Percentiles rank a stretch among this genome's conserved stretches.
These are phyloP conservation scores for Russula emetica DNA, from an alignment of 768 basidiomycete genomes.

Conservation along the genomic window DNA sequence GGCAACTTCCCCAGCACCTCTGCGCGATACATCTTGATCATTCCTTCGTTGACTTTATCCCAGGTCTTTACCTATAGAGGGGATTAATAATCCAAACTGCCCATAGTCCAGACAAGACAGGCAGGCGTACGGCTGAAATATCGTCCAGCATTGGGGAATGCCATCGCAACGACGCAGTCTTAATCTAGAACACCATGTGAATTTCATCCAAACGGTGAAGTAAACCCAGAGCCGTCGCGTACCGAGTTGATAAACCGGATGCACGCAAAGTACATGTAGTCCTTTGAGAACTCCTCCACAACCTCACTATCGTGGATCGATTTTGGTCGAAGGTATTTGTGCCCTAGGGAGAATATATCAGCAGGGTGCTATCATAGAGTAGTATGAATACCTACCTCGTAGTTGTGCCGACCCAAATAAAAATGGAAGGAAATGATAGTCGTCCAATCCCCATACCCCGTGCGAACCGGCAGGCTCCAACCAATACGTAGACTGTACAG, in stretches of 20 bases:
- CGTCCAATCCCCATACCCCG: slow-evolving; percentile 96
- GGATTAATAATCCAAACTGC: too few species aligned
- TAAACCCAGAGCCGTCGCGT: slow-evolving; percentile 28
- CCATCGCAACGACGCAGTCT: slow-evolving; percentile 93
- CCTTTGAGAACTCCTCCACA: slow-evolving; percentile 83
- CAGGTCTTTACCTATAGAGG: slow-evolving; percentile 69
- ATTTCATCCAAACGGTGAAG: background rate
- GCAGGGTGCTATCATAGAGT: background rate
- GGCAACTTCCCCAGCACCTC: slow-evolving; percentile 95
- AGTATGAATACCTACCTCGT: slow-evolving; percentile 38
- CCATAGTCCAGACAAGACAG: background rate
- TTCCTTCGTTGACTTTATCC: slow-evolving; percentile 94
- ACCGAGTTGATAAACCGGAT: slow-evolving; percentile 95
- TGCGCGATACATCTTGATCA: slow-evolving; percentile 97
- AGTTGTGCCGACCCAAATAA: slow-evolving; percentile 82
- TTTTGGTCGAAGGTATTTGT: slow-evolving; percentile 87
- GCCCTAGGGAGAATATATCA: slow-evolving; percentile 33
- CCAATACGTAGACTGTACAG: slow-evolving; percentile 92
- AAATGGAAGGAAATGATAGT: slow-evolving; percentile 95
- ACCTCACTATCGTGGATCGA: slow-evolving; percentile 90
- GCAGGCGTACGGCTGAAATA: slow-evolving; percentile 67
- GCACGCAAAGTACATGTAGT: slow-evolving; percentile 97
- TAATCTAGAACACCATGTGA: slow-evolving; percentile 53
- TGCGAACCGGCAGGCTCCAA: slow-evolving; percentile 98
- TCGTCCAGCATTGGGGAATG: slow-evolving; percentile 99